A percentile compares a stretch with the other conserved stretches of the same genome.
Evolutionary conservation across 768 basidiomycete genomes (phyloP).

Genomic region (Chalciporus chontae): DNA sequence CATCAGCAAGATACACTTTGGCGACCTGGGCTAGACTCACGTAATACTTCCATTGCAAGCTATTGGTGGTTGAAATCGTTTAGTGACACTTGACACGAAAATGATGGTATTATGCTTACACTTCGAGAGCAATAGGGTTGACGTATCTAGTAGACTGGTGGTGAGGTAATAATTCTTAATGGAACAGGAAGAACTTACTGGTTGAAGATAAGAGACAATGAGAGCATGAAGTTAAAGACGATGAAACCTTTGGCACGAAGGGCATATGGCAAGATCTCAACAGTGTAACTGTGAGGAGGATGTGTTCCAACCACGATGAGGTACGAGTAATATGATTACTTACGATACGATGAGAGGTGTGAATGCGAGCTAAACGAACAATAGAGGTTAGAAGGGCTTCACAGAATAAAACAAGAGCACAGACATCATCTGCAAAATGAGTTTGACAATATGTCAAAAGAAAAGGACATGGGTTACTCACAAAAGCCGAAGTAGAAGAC

Average conservation of each 20-base stretch:
- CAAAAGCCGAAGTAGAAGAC: slow-evolving; percentile 40
- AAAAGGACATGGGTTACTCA: slow-evolving; percentile 9
- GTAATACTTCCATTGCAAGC: slow-evolving; percentile 47
- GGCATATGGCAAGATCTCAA: slow-evolving; percentile 42
- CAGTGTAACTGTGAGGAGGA: slow-evolving; percentile 28
- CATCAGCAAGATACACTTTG: neutral
- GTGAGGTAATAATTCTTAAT: slow-evolving; percentile 18
- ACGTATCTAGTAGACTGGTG: slow-evolving; percentile 21
- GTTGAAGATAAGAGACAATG: slow-evolving; percentile 42
- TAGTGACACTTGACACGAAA: neutral
- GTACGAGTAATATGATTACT: slow-evolving; percentile 2
- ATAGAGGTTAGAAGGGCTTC: neutral
- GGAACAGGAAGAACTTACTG: slow-evolving; percentile 30
- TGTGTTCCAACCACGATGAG: neutral
- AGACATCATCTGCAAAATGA: slow-evolving; percentile 28
- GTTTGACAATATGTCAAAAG: neutral
- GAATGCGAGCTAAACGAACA: slow-evolving; percentile 31
- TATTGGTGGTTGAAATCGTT: neutral
- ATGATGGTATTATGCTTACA: slow-evolving; percentile 5
- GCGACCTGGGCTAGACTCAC: slow-evolving; percentile 19
- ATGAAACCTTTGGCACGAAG: slow-evolving; percentile 39
- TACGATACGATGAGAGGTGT: slow-evolving; percentile 39
- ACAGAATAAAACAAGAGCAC: slow-evolving; percentile 3
- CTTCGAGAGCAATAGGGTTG: slow-evolving; percentile 35
- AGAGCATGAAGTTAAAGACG: slow-evolving; percentile 37